Conservation (phyloP, 1,139 yeast species). For the Geotrichum australiense region DNA sequence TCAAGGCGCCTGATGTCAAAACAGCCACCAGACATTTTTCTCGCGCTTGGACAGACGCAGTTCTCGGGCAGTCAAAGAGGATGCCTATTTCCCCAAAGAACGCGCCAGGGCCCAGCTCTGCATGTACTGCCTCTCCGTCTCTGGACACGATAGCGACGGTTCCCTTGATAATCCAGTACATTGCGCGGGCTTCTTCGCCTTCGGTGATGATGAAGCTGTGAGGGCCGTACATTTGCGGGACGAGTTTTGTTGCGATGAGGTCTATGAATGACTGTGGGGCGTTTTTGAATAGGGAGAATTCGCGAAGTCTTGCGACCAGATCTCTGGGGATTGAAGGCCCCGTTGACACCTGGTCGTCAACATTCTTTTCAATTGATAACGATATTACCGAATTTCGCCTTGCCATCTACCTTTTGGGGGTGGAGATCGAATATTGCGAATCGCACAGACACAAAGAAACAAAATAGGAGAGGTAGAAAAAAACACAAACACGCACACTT, state of each 20-base stretch:
- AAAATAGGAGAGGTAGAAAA: neutral
- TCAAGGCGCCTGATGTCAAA: slow-evolving; percentile 56
- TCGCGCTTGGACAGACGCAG: slow-evolving; percentile 72
- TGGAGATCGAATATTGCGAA: too few species aligned
- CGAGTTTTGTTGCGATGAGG: slow-evolving; percentile 52
- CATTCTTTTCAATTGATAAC: slow-evolving; percentile 1
- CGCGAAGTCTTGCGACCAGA: slow-evolving; percentile 45
- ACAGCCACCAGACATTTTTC: slow-evolving; percentile 62
- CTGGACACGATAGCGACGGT: slow-evolving; percentile 65
- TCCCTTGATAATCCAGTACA: slow-evolving; percentile 76
- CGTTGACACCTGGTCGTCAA: neutral
- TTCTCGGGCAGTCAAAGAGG: slow-evolving; percentile 63
- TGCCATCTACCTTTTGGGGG: too few species aligned
- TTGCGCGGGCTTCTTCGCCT: slow-evolving; percentile 69
- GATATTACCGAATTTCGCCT: slow-evolving; percentile 1
- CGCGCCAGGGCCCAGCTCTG: slow-evolving; percentile 60
- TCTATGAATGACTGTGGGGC: slow-evolving; percentile 61
- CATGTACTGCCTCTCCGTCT: slow-evolving; percentile 68
- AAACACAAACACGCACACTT: too few species aligned
- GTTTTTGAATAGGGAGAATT: slow-evolving; percentile 54
- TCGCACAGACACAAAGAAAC: too few species aligned
- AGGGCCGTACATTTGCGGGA: slow-evolving; percentile 54
- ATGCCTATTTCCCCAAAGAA: slow-evolving; percentile 79
- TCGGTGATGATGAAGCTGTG: slow-evolving; percentile 61
- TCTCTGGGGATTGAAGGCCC: too few species aligned